phyloP scores from a whole-genome alignment of 192 early-diverging fungal genomes.

The Backusella liffmaniae region DNA sequence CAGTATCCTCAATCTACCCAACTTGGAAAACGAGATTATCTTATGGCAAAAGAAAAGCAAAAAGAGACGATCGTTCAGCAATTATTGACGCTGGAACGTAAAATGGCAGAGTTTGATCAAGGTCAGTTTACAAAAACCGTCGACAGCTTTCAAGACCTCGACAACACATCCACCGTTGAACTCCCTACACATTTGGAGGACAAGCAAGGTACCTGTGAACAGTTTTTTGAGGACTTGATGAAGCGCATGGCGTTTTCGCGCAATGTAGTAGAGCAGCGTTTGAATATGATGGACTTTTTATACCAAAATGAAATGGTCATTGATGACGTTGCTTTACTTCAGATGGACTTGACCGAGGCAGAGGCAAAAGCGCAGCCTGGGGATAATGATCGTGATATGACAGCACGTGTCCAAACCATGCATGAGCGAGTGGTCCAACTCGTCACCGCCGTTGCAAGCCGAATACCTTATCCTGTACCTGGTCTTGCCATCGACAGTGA shows the following conservation, averaged over 20 bases:
- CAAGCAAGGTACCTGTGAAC: constrained; percentile 34
- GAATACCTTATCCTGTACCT: constrained; percentile 21
- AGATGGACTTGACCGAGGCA: constrained; percentile 10
- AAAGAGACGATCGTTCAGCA: constrained; percentile 18
- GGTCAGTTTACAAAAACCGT: constrained; percentile 31
- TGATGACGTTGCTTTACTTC: constrained; percentile 4
- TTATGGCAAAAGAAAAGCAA: constrained; percentile 12
- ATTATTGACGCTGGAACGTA: constrained; percentile 24
- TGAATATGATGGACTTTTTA: constrained; percentile 40
- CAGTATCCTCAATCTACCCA: background rate
- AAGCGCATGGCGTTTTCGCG: constrained; percentile 32
- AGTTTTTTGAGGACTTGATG: constrained; percentile 28
- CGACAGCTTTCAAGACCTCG: constrained; percentile 38
- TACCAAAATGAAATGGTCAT: constrained; percentile 15
- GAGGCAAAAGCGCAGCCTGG: constrained; percentile 8
- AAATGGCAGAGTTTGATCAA: constrained; percentile 34
- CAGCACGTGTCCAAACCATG: constrained; percentile 8
- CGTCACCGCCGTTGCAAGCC: constrained; percentile 1
- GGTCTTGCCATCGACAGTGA: constrained; percentile 1
- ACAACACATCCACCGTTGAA: constrained; percentile 20
- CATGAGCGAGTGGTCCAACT: constrained; percentile 20
- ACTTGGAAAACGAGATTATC: background rate
- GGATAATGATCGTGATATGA: constrained; percentile 17
- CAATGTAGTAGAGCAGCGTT: constrained; percentile 37
- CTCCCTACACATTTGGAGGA: constrained; percentile 35